Base-by-base conservation (phyloP, 2,329 filamentous ascomycete genomes). In the Penicillium sp. region DNA sequence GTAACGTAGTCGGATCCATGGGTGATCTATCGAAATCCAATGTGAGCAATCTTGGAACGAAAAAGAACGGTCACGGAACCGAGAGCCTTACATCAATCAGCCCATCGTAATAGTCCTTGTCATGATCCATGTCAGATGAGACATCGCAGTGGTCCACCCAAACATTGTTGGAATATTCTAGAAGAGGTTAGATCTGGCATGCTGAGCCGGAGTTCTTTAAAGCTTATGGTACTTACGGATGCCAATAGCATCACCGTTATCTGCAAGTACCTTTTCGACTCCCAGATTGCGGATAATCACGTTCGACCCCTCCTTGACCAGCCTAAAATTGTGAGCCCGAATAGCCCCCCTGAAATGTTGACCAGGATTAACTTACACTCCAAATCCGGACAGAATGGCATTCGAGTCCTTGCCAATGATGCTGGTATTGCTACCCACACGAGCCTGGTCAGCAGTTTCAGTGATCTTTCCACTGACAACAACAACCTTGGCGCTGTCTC, bases 91-190 rank as follows among this genome's bases (percentile, higher is more conserved):
- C 72, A 61, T 89, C 86, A 40, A 85, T 71, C 1, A 89, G 79
- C 26, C 86, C 86, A 50, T 89, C 86, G 65, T 86, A 88, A 74
- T 81, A 86, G 74, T 89, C 84, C 74, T 89, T 89, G 75, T 79
- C 83, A 65, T 82, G 75, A 61, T 79, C 74, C 27, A 67, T 65
- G 71, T 87, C 80, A 20, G 82, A 84, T 4, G 80, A 84, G 18
- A 89, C 76, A 57, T 89, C 85, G 66, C 79, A 78, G 74, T 88
- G 86, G 72, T 89, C 86, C 43, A 89, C 73, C 86, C 85, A 89
- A 63, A 84, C 76, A 58, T 86, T 85, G 58, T 46, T 66, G 9
- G 64, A 61, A 44, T 65, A 56, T 41, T 68, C 66, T 68, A 23
- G 9, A 8, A 2, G 3, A 7, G 0, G 23, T 57, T 10, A 55